Percentiles rank a stretch among this genome's conserved stretches.
phyloP scores from a whole-genome alignment of 129 eudicot genomes.

The Tagetes patula region DNA sequence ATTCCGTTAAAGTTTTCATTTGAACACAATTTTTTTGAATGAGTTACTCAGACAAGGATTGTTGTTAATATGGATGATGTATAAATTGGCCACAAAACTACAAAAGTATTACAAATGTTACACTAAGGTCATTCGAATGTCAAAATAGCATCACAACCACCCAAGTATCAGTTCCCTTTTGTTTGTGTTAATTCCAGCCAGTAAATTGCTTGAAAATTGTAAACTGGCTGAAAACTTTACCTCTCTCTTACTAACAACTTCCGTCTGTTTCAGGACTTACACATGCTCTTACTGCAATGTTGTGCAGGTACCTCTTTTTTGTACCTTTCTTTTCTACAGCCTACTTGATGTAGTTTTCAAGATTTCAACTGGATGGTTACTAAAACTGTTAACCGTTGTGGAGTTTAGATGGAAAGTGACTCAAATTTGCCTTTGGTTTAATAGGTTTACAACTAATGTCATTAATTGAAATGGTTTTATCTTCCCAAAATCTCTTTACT shows the following conservation, averaged over 20 bases:
- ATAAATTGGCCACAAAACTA: not conserved
- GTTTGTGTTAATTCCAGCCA: not conserved
- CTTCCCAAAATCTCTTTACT: not conserved
- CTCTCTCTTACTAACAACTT: slow-evolving; percentile 26
- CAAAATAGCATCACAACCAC: not conserved
- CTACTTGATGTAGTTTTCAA: slow-evolving; percentile 12
- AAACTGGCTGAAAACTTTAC: not conserved
- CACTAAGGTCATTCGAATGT: not conserved
- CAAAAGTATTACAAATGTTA: not conserved
- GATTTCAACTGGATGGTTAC: not conserved
- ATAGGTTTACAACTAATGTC: slow-evolving; percentile 15
- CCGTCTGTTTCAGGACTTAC: slow-evolving; percentile 59
- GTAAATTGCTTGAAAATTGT: not conserved
- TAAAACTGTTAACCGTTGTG: slow-evolving; percentile 4
- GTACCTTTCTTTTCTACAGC: slow-evolving; percentile 6
- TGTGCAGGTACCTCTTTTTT: slow-evolving; percentile 67
- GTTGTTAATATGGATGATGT: not conserved
- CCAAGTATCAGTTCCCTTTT: not conserved
- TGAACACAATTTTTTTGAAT: not conserved
- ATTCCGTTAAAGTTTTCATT: not conserved
- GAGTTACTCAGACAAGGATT: not conserved
- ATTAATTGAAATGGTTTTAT: not conserved
- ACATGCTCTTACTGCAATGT: slow-evolving; percentile 83
- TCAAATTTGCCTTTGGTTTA: slow-evolving; percentile 1
- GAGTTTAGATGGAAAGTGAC: slow-evolving; percentile 2